Evolutionary conservation across 31 red algal genomes (phyloP), one percentile per base, ranked within the genome.

Genomic region (Porphyra umbilicalis): DNA sequence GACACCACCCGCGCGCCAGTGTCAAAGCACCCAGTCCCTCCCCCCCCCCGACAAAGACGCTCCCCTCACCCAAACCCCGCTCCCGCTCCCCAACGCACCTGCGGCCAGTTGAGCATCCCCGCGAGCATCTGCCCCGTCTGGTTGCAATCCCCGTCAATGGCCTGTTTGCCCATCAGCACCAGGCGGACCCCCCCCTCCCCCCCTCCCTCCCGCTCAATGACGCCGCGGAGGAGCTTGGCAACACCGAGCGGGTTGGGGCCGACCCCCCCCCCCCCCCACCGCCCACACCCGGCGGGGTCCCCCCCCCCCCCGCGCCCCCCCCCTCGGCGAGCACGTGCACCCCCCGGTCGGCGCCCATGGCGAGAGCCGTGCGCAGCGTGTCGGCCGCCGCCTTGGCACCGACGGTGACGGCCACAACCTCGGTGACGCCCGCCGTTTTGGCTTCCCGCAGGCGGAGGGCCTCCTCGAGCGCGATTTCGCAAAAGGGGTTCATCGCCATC

Each of bases 401-500:
- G 34, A 99, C 77, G 15, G 85, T 94, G 8, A 91, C 94, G 33
- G 94, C 93, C 44, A 99, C 82, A 1, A 99, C 87, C 83, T 99
- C 97, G 30, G 84, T 38, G 2, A 84, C 97, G 30, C 87, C 67
- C 34, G 80, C 83, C 34, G 39, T 80, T 18, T 29, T 29, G 15
- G 82, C 82, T 44, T 99, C 97, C 1, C 86, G 81, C 32, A 99
- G 71, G 14, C 91, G 90, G 74, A 99, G 68, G 33, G 97, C 90
- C 82, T 95, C 97, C 84, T 99, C 97, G 30, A 99, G 89, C 29
- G 97, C 97, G 34, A 99, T 95, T 83, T 99, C 97, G 76, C 93
- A 95, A 84, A 99, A 99, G 2, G 97, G 97, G 84, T 99, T 99
- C 97, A 99, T 99, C 25, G 97, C 94, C 93, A 93, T 96, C 74